Evolutionary conservation across 1,139 yeast species (phyloP).

Genomic region (Meyerozyma carpophila): DNA sequence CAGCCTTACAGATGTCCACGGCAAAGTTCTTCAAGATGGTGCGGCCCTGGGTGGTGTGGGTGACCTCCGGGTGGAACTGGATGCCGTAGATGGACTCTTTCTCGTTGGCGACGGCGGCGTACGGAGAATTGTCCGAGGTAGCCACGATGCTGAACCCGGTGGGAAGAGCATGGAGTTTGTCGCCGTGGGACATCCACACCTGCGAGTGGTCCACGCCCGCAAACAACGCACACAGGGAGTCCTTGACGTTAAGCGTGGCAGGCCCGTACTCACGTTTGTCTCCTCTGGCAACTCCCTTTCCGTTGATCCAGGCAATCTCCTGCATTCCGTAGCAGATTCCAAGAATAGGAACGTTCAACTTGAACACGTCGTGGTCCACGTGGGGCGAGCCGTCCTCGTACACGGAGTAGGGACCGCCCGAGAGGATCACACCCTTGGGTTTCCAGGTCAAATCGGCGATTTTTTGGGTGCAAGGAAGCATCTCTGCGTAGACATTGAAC

Average conservation of each 20-base stretch:
- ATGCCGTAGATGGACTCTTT: constrained; percentile 79
- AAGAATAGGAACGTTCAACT: constrained; percentile 85
- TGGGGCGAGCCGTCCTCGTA: constrained; percentile 95
- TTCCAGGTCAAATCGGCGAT: constrained; percentile 87
- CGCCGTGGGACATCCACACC: constrained; percentile 99
- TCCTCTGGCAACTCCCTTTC: constrained; percentile 93
- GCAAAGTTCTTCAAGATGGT: constrained; percentile 86
- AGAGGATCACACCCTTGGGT: constrained; percentile 92
- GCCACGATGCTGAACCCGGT: constrained; percentile 87
- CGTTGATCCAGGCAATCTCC: constrained; percentile 97
- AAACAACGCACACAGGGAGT: constrained; percentile 65
- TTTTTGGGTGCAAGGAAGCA: constrained; percentile 98
- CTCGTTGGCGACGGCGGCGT: constrained; percentile 83
- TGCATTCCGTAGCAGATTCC: constrained; percentile 99
- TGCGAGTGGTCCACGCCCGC: constrained; percentile 85
- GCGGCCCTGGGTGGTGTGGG: constrained; percentile 92
- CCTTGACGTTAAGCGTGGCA: constrained; percentile 77
- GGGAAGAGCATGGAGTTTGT: constrained; percentile 88
- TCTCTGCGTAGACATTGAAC: constrained; percentile 96
- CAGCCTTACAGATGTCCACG: constrained; percentile 78
- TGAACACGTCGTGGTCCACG: constrained; percentile 90
- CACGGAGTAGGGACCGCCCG: constrained; percentile 98
- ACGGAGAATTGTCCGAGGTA: constrained; percentile 90
- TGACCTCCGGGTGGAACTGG: constrained; percentile 99
- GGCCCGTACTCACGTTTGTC: constrained; percentile 99